Evolutionary conservation across 2,329 filamentous ascomycete species (phyloP), one percentile per base, ranked within the genome.

Genomic region (Aschersonia sp.): DNA sequence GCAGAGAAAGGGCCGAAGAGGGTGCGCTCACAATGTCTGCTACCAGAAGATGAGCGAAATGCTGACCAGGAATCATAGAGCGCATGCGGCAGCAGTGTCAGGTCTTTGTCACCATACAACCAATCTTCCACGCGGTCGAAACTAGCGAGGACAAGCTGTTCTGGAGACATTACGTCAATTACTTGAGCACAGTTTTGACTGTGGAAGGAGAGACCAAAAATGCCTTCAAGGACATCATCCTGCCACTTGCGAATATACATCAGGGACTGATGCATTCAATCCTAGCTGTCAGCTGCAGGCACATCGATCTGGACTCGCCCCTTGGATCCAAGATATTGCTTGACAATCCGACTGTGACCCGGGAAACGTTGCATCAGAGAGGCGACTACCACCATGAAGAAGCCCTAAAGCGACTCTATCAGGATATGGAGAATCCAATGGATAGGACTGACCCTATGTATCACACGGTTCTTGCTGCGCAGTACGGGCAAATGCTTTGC

Each of bases 231-330:
- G 83, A 87, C 53, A 82, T 92, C 54, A 69, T 95, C 37, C 71
- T 94, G 3, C 85, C 86, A 1, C 84, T 94, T 68, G 87, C 88
- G 3, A 79, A 85, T 42, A 73, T 81, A 51, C 83, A 94, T 59
- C 75, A 80, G 52, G 87, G 87, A 10, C 70, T 95, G 46, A 94
- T 95, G 87, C 88, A 95, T 61, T 92, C 87, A 9, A 79, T 95
- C 45, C 73, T 95, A 47, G 87, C 85, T 43, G 72, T 95, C 7
- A 85, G 87, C 39, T 85, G 85, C 55, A 87, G 81, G 51, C 87
- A 94, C 56, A 74, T 82, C 47, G 75, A 82, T 60, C 73, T 72
- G 51, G 69, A 73, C 5, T 74, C 76, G 0, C 70, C 75, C 0
- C 78, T 79, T 47, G 77, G 75, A 9, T 54, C 61, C 49, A 76